Conservation (phyloP, 2,329 filamentous ascomycete genomes). For the Chaetomium olivaceum region DNA sequence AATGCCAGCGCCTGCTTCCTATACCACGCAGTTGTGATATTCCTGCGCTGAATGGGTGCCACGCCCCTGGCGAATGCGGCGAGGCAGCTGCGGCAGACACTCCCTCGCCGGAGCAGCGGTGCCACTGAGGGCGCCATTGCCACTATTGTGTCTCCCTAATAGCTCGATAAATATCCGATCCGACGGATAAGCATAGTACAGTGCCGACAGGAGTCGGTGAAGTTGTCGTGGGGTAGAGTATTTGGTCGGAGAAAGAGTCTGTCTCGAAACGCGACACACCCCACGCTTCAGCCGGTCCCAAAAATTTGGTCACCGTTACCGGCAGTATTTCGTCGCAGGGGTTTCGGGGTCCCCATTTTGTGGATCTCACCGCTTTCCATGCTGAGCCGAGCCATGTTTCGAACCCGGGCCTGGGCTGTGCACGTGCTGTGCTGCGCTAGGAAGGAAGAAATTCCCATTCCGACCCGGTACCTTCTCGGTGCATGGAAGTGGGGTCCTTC, state of each 20-base stretch:
- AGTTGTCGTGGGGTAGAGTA: not conserved
- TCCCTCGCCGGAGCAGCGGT: slow-evolving; percentile 23
- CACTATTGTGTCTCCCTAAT: not conserved
- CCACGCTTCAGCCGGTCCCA: not conserved
- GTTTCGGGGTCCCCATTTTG: too few relatives aligned
- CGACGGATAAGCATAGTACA: not conserved
- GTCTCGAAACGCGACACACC: not conserved
- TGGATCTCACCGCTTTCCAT: too few relatives aligned
- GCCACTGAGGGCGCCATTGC: slow-evolving; percentile 27
- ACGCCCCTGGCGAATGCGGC: slow-evolving; percentile 4
- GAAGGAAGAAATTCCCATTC: slow-evolving; percentile 18
- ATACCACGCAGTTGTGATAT: slow-evolving; percentile 40
- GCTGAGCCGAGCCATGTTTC: too few relatives aligned
- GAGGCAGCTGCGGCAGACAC: slow-evolving; percentile 27
- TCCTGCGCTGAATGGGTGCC: slow-evolving; percentile 16
- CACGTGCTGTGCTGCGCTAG: not conserved
- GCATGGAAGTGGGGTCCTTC: slow-evolving; percentile 18
- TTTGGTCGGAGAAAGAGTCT: not conserved
- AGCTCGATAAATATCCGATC: not conserved
- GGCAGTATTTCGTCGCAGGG: not conserved
- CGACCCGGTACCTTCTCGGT: slow-evolving; percentile 15
- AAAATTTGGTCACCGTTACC: not conserved
- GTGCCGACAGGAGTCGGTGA: not conserved
- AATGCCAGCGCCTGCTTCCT: slow-evolving; percentile 47
- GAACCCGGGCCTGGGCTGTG: too few relatives aligned